Evolutionary conservation across 2,329 filamentous ascomycete genomes (phyloP), one percentile per base, ranked within the genome.

Genomic region (Coniella lustricola): DNA sequence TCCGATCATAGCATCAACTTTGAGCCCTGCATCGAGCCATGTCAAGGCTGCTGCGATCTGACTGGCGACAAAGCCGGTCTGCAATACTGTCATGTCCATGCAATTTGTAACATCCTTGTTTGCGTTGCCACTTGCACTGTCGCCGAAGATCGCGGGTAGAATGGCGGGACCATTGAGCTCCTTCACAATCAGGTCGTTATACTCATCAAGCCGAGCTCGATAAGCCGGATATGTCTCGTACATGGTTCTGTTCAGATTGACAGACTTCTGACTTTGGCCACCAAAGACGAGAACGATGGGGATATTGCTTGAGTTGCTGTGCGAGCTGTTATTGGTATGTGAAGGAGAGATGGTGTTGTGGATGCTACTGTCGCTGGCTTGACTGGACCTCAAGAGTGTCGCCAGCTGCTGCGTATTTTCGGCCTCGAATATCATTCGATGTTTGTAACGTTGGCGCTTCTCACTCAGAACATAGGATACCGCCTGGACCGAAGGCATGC

Each of bases 61-160:
- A 4, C 67, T 50, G 3, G 69, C 59, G 16, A 74, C 67, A 0
- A 74, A 56, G 7, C 44, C 54, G 0, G 65, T 56, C 45, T 75
- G 72, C 1, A 75, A 56, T 3, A 49, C 44, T 1, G 63, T 58
- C 0, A 50, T 39, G 44, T 65, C 59, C 0, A 35, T 8, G 13
- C 64, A 48, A 10, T 29, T 5, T 29, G 10, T 29, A n/a, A n/a
- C n/a, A 5, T 29, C 10, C 25, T 29, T 10, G 25, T 5, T 5
- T 5, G 5, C 25, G 25, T 29, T 29, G 25, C 25, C 10, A 5
- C 5, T 29, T 0, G 60, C 55, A 1, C 50, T 31, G 0, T 42
- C 35, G 16, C 57, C 22, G 46, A 69, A 68, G n/a, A 70, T 60
- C 7, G 31, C 50, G 0, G 66, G 66, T 29, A 53, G 61, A 20